Base-by-base conservation (phyloP, 306 rosid species). In the Acacia crassicarpa region DNA sequence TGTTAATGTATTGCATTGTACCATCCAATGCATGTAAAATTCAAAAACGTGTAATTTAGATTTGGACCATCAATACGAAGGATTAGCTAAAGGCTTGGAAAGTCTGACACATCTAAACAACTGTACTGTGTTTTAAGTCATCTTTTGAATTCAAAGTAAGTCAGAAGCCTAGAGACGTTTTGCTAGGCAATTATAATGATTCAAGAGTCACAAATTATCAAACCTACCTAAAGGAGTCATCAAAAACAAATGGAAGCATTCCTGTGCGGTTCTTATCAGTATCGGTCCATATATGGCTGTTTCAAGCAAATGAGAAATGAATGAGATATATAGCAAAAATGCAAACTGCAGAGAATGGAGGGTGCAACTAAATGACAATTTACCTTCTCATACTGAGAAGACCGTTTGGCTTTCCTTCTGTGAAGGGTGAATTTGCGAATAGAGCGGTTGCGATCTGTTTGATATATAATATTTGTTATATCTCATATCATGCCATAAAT, bases 381-480 rank as follows among this genome's bases (percentile, higher is more conserved):
- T 77, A 95, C 99, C 99, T 96, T 89, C 98, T 91, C 98, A 91
- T 93, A 88, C 99, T 96, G 48, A 92, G 88, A 84, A 84, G 92
- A 76, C 98, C 98, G 89, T 96, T 96, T 58, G 98, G 94, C 90
- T 93, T 93, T 84, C 97, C 99, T 83, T 96, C 98, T 11, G 84
- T 91, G 86, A 96, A 96, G 51, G 99, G 99, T 72, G 99, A 96
- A 87, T 93, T 96, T 15, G 99, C 99, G 78, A 96, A 96, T 72
- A 96, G 90, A 77, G 99, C 99, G 8, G 97, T 96, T 86, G 99
- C 98, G 84, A 96, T 96, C 99, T 96, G 97, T 87, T 83, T 78
- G 76, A 80, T 75, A 71, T 61, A 76, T 66, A 85, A 81, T 23
- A 76, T 35, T 54, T n/a, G 73, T 85, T 85, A 78, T 9, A 61